Percentiles rank a stretch among this genome's conserved stretches.
phyloP scores from a whole-genome alignment of 2,329 filamentous ascomycete species.

The Beauveria asiatica region DNA sequence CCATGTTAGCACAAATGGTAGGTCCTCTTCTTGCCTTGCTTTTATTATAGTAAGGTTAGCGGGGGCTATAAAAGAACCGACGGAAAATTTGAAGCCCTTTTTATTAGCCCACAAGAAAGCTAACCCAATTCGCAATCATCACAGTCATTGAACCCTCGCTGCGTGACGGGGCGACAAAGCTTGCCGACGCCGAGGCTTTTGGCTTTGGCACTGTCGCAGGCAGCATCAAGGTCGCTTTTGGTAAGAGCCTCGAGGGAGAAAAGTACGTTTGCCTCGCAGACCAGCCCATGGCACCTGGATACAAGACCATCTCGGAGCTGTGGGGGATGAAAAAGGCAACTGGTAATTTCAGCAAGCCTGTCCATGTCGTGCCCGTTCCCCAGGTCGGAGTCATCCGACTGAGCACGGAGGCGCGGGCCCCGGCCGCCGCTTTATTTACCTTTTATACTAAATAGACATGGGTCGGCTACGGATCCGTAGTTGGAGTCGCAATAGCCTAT shows the following conservation, averaged over 20 bases:
- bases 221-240: not conserved
- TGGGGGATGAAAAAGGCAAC: not conserved
- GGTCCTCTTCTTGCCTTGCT: not conserved
- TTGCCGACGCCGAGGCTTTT: not conserved
- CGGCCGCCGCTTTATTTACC: not conserved
- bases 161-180: not conserved
- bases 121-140: not conserved
- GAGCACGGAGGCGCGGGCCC: not conserved
- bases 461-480: not conserved
- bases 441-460: not conserved
- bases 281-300: not conserved
- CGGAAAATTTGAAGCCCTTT: not conserved
- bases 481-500: not conserved
- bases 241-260: not conserved
- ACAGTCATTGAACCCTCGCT: not conserved
- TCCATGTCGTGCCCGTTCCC: not conserved
- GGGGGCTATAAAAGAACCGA: not conserved
- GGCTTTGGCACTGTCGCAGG: not conserved
- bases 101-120: not conserved
- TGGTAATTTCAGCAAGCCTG: not conserved
- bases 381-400: not conserved
- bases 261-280: not conserved
- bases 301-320: not conserved
- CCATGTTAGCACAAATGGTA: not conserved
- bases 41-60: no score